Percentiles rank a stretch among this genome's conserved stretches.
These are phyloP conservation scores for Mortierella sp. DNA, from an alignment of 371 early-diverging fungal genomes.

Conservation along the genomic window DNA sequence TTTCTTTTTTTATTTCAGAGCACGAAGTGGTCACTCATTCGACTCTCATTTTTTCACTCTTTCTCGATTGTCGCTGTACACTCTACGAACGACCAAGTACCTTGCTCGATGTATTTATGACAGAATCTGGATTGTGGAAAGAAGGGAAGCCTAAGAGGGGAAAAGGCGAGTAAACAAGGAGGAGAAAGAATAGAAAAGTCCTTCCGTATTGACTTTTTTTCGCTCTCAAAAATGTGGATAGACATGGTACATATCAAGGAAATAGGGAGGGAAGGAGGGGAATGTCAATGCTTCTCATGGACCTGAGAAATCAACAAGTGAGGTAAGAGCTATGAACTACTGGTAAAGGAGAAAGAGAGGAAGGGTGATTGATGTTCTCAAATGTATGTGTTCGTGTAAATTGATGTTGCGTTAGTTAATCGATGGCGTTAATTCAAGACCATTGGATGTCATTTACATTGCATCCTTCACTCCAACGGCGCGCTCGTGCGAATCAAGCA, in stretches of 20 bases:
- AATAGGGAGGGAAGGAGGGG: background rate
- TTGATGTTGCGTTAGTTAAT: background rate
- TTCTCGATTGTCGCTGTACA: background rate
- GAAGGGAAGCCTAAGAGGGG: background rate
- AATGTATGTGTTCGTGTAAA: background rate
- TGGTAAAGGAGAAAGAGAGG: background rate
- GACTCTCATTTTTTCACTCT: background rate
- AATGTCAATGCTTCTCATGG: background rate
- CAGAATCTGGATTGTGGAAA: background rate
- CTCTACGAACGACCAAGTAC: background rate
- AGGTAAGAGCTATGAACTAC: background rate
- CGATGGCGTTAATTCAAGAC: background rate
- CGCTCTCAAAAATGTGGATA: conserved; percentile 7
- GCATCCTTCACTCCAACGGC: background rate
- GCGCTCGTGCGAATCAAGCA: background rate
- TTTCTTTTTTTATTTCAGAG: background rate
- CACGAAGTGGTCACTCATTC: background rate
- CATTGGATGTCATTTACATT: background rate
- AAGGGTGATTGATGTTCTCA: background rate
- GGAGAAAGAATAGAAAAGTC: background rate
- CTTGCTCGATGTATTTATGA: background rate
- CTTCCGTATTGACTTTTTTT: background rate
- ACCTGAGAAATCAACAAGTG: background rate
- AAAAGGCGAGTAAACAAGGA: background rate
- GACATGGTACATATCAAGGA: background rate